Conservation (phyloP, 1,284 basidiomycete genomes). For the Moesziomyces parantarcticus region DNA sequence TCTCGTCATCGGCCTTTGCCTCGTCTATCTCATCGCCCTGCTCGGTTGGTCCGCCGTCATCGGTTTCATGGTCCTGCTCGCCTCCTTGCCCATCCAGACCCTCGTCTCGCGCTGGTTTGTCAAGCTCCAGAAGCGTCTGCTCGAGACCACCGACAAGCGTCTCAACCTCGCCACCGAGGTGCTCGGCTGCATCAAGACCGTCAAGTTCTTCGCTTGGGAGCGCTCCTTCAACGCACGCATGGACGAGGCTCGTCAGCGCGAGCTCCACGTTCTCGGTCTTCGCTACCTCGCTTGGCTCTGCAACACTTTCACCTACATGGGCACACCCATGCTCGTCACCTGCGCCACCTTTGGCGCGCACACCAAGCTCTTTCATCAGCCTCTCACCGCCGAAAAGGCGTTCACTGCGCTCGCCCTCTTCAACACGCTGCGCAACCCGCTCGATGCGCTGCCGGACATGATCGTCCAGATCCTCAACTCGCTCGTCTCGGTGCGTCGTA, state of each 20-base stretch:
- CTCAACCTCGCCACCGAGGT: conserved; percentile 72
- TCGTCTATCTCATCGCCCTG: conserved; percentile 71
- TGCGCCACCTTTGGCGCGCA: conserved; percentile 76
- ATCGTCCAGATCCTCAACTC: conserved; percentile 70
- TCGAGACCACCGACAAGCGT: conserved; percentile 72
- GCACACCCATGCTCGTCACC: conserved; percentile 76
- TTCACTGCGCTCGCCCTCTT: conserved; percentile 73
- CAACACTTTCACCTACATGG: conserved; percentile 69
- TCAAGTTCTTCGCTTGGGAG: conserved; percentile 76
- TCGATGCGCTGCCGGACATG: conserved; percentile 66
- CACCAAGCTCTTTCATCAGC: conserved; percentile 70
- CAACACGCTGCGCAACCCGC: conserved; percentile 62
- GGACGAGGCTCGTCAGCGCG: conserved; percentile 69
- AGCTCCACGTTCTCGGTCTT: conserved; percentile 69
- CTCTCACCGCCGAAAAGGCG: conserved; percentile 70
- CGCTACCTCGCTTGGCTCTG: conserved; percentile 69
- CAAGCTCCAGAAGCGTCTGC: conserved; percentile 69
- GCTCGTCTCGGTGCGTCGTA: conserved; percentile 66
- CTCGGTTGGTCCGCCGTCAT: conserved; percentile 71
- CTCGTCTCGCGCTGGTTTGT: conserved; percentile 70
- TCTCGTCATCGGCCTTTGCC: conserved; percentile 70
- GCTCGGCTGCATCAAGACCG: conserved; percentile 71
- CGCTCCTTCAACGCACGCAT: conserved; percentile 70
- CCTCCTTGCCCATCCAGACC: conserved; percentile 59
- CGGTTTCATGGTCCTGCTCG: conserved; percentile 65